These are phyloP conservation scores for Daldinia bambusicola DNA, from an alignment of 495 filamentous ascomycete species.

Conservation along the genomic window DNA sequence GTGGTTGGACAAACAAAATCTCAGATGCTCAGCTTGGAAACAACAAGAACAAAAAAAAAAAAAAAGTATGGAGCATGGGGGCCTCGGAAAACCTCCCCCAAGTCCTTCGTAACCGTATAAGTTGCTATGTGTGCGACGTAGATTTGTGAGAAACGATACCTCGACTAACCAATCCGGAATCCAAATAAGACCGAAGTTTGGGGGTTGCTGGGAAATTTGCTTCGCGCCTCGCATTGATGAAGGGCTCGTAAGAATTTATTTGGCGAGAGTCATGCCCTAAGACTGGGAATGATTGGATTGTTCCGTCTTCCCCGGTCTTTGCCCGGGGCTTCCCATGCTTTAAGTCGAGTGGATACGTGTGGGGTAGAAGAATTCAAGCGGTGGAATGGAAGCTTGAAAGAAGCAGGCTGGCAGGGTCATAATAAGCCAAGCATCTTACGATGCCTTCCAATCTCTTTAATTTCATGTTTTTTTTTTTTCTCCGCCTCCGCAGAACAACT, in stretches of 20 bases:
- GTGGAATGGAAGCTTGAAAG: conserved; percentile 43
- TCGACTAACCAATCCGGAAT: conserved; percentile 32
- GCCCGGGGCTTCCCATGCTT: conserved; percentile 8
- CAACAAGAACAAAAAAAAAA: too few relatives aligned
- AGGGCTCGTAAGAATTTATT: conserved; percentile 31
- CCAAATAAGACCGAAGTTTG: conserved; percentile 26
- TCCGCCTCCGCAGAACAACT: background rate
- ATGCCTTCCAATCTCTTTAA: conserved; percentile 16
- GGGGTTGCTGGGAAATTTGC: conserved; percentile 31
- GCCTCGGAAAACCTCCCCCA: conserved; percentile 1
- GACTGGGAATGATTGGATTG: conserved; percentile 33
- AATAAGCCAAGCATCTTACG: conserved; percentile 23
- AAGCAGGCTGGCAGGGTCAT: background rate
- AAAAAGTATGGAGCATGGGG: background rate
- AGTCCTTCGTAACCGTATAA: conserved; percentile 17
- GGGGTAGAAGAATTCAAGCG: conserved; percentile 44
- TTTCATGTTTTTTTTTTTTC: conserved; percentile 13
- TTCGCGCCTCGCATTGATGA: conserved; percentile 39
- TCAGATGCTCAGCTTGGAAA: conserved; percentile 22
- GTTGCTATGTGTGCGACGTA: conserved; percentile 10
- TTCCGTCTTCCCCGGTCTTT: conserved; percentile 39
- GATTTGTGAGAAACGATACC: conserved; percentile 35
- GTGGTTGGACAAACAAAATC: conserved; percentile 33
- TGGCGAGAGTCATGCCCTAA: conserved; percentile 11
- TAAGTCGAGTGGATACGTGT: conserved; percentile 18